These are phyloP conservation scores for Amphibolis antarctica DNA, from an alignment of 106 monocot species.

Conservation along the genomic window DNA sequence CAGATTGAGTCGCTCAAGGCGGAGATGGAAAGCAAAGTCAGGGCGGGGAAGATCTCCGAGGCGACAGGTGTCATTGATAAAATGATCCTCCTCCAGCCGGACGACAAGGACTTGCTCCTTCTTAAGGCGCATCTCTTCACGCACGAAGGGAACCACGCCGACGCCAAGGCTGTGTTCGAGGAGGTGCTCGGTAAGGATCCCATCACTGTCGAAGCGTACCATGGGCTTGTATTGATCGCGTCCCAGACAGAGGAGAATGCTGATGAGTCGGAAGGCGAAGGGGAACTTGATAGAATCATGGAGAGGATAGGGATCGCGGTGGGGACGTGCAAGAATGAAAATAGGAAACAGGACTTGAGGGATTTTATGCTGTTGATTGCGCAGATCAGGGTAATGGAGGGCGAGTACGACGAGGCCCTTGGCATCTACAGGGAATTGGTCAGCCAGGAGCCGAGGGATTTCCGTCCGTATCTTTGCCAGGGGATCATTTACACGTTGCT, in stretches of 20 bases:
- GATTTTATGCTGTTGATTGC: constrained; percentile 69
- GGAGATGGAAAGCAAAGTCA: constrained; percentile 49
- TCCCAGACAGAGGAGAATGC: constrained; percentile 15
- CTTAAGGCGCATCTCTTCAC: constrained; percentile 52
- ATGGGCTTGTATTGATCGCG: constrained; percentile 57
- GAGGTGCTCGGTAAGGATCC: constrained; percentile 44
- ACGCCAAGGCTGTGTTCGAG: constrained; percentile 57
- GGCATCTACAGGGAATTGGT: constrained; percentile 56
- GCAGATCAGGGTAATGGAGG: constrained; percentile 48
- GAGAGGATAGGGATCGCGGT: constrained; percentile 37
- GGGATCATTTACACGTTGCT: constrained; percentile 59
- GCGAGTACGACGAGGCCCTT: constrained; percentile 46
- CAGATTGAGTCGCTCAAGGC: constrained; percentile 39
- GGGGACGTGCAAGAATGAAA: constrained; percentile 45
- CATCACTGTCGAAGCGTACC: constrained; percentile 64
- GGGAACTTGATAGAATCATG: constrained; percentile 26
- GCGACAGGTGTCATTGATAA: constrained; percentile 40
- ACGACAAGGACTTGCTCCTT: constrained; percentile 44
- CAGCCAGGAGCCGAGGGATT: constrained; percentile 67
- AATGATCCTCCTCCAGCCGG: constrained; percentile 41
- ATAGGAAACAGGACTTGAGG: constrained; percentile 44
- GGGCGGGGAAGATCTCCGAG: constrained; percentile 33
- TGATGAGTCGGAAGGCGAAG: constrained; percentile 3
- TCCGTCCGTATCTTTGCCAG: constrained; percentile 71
- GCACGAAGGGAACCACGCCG: constrained; percentile 33